A percentile compares a stretch with the other conserved stretches of the same genome.
Conservation (phyloP, 148 eudicot species). For the Rhododendron molle region DNA sequence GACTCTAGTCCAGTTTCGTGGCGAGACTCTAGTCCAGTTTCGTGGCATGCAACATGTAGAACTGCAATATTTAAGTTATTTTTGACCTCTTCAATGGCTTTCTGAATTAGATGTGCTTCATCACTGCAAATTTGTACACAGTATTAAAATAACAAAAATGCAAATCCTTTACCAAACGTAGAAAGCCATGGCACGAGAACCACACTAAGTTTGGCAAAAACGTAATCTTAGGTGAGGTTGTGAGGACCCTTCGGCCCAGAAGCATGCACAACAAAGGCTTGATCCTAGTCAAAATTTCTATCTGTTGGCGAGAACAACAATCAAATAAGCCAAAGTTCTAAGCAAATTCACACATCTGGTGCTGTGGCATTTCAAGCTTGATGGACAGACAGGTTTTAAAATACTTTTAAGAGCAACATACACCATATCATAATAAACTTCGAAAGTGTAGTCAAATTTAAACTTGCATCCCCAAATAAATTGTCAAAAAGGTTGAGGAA, state of each 20-base stretch:
- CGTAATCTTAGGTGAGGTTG: background rate
- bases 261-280: too few species aligned
- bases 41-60: conserved; percentile 9
- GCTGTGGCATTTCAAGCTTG: too few species aligned
- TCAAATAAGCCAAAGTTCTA: background rate
- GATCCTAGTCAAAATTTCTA: too few species aligned
- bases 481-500: background rate
- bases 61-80: background rate
- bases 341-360: background rate
- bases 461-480: background rate
- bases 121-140: background rate
- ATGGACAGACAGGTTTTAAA: too few species aligned
- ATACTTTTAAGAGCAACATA: too few species aligned
- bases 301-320: background rate
- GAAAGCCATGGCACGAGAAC: too few species aligned
- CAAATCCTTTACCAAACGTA: too few species aligned
- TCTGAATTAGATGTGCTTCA: background rate
- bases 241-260: background rate
- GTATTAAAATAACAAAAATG: too few species aligned
- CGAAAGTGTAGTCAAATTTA: background rate
- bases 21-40: conserved; percentile 4
- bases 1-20: conserved; percentile 6
- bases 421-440: too few species aligned
- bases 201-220: too few species aligned
- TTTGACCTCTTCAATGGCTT: background rate